phyloP scores from a whole-genome alignment of 805 yeast genomes.

The Zygosaccharomyces kombuchaensis region DNA sequence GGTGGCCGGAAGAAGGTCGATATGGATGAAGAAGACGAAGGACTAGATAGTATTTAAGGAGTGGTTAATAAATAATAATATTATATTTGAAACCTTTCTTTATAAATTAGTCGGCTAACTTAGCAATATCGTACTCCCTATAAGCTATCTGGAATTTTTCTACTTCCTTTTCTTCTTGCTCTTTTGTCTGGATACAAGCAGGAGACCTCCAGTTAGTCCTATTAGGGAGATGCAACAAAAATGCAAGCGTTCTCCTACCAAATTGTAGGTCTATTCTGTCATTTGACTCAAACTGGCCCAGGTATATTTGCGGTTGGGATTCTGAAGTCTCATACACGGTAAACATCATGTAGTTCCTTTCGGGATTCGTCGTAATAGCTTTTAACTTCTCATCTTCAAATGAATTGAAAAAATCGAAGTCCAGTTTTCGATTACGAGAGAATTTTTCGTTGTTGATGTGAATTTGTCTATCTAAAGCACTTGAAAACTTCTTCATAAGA shows the following conservation, averaged over 20 bases:
- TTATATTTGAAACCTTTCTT: background rate
- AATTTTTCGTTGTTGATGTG: slow-evolving; percentile 47
- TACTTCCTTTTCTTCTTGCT: slow-evolving; percentile 62
- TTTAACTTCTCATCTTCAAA: slow-evolving; percentile 27
- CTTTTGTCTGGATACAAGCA: slow-evolving; percentile 54
- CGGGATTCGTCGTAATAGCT: slow-evolving; percentile 27
- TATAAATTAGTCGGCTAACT: background rate
- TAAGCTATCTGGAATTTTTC: slow-evolving; percentile 56
- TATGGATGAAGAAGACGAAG: slow-evolving; percentile 42
- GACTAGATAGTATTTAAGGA: slow-evolving; percentile 20
- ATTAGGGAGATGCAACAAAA: slow-evolving; percentile 53
- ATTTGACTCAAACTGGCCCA: slow-evolving; percentile 31
- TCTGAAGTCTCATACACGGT: slow-evolving; percentile 34
- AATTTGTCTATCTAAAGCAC: slow-evolving; percentile 42
- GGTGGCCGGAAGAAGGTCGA: slow-evolving; percentile 73
- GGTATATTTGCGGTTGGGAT: slow-evolving; percentile 29
- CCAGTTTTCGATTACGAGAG: slow-evolving; percentile 40
- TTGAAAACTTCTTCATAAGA: slow-evolving; percentile 41
- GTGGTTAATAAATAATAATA: slow-evolving; percentile 2
- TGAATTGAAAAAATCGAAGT: slow-evolving; percentile 37
- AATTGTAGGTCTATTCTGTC: slow-evolving; percentile 69
- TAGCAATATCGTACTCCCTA: slow-evolving; percentile 47
- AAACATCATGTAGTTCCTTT: slow-evolving; percentile 35
- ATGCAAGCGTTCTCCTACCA: slow-evolving; percentile 75
- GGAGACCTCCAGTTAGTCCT: slow-evolving; percentile 67